Percentiles rank a stretch among this genome's conserved stretches.
Conservation (phyloP, 257 asterid species). For the Solanum chmielewskii region DNA sequence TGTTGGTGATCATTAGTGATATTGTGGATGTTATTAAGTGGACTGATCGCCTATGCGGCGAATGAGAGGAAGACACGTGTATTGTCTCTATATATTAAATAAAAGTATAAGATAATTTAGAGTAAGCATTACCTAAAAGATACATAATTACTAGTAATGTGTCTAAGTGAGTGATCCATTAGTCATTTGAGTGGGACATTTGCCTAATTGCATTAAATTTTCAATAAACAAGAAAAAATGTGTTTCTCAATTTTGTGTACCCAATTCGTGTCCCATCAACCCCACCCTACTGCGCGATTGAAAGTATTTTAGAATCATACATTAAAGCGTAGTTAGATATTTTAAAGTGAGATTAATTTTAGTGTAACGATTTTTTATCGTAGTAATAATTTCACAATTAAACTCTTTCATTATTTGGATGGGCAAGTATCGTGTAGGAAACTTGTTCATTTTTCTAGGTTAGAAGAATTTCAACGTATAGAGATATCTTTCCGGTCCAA, state of each 20-base stretch:
- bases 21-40: background rate
- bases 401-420: background rate
- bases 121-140: background rate
- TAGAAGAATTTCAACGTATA: background rate
- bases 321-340: background rate
- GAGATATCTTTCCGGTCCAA: background rate
- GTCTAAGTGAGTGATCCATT: background rate
- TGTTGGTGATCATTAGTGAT: background rate
- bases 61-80: background rate
- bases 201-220: background rate
- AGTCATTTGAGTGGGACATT: background rate
- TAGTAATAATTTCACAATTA: too few relatives aligned
- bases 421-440: background rate
- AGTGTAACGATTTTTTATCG: accelerated
- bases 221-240: background rate
- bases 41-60: background rate
- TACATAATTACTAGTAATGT: background rate
- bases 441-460: background rate
- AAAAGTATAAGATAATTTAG: background rate
- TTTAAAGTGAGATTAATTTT: too few relatives aligned
- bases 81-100: background rate
- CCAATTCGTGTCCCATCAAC: background rate
- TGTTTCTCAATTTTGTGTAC: background rate
- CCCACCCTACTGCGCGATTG: background rate
- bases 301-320: background rate